These are phyloP conservation scores for Prototheca stagnorum DNA, from an alignment of 163 green algal species.

Conservation along the genomic window DNA sequence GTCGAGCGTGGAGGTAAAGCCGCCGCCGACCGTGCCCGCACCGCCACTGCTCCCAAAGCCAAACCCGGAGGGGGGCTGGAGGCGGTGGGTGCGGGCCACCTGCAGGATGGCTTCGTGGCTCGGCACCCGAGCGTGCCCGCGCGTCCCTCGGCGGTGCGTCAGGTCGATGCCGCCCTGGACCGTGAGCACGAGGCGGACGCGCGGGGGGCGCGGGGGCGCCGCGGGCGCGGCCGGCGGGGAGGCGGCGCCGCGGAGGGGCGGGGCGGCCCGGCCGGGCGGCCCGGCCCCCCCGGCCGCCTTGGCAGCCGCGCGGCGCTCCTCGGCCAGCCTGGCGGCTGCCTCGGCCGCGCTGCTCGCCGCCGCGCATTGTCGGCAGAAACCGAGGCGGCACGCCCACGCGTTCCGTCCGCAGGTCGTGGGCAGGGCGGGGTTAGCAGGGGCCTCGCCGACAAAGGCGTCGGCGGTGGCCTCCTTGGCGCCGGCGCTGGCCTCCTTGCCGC, in stretches of 20 bases:
- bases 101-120: constrained; percentile 33
- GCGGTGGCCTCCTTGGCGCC: no score
- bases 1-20: no score
- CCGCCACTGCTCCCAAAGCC: no score
- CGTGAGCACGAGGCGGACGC: constrained; percentile 8
- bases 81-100: constrained; percentile 31
- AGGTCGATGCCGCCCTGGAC: constrained; percentile 30
- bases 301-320: no score
- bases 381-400: not conserved
- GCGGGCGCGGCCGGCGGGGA: not conserved
- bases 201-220: not conserved
- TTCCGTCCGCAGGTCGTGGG: not conserved
- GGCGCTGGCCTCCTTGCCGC: no score
- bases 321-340: no score
- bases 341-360: not conserved
- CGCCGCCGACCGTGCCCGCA: no score
- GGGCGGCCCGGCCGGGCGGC: no score
- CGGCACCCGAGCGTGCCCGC: constrained; percentile 31
- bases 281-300: not conserved
- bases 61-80: constrained; percentile 13
- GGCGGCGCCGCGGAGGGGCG: no score
- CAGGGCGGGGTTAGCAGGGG: no score
- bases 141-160: constrained; percentile 2
- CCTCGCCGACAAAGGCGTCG: no score
- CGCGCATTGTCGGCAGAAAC: not conserved